phyloP scores from a whole-genome alignment of 768 basidiomycete species.

The Pleurotus pulmonarius region DNA sequence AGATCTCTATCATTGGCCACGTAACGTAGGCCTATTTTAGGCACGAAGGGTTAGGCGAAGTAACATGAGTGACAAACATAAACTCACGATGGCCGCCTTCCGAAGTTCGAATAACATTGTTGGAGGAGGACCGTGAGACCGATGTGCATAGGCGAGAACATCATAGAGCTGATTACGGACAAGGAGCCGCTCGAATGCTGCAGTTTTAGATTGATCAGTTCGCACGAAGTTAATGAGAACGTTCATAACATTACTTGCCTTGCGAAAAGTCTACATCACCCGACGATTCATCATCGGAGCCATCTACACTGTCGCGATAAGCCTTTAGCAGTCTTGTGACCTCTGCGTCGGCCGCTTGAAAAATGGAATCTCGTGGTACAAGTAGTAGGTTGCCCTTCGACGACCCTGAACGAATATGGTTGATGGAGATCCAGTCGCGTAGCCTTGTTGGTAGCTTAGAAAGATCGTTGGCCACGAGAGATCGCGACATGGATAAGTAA shows the following conservation, averaged over 20 bases:
- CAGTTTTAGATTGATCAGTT: background rate
- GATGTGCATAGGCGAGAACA: conserved; percentile 62
- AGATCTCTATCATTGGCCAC: conserved; percentile 73
- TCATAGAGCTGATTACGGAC: conserved; percentile 69
- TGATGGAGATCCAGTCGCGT: conserved; percentile 52
- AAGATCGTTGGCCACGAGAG: conserved; percentile 38
- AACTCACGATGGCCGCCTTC: conserved; percentile 57
- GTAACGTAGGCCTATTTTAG: conserved; percentile 55
- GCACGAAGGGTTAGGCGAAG: background rate
- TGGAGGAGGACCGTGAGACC: conserved; percentile 49
- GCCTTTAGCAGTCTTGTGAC: conserved; percentile 47
- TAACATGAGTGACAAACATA: background rate
- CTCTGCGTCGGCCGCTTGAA: conserved; percentile 42
- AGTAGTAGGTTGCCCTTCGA: conserved; percentile 54
- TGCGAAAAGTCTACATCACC: background rate
- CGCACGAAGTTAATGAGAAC: background rate
- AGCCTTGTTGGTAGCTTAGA: conserved; percentile 31
- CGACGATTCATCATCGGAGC: conserved; percentile 5
- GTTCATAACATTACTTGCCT: background rate
- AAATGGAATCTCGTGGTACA: conserved; percentile 57
- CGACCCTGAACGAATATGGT: conserved; percentile 61
- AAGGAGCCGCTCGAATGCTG: conserved; percentile 57
- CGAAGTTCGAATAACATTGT: conserved; percentile 55
- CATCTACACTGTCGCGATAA: conserved; percentile 37
- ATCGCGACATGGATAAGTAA: conserved; percentile 50